A percentile compares a stretch with the other conserved stretches of the same genome.
Evolutionary conservation across 352 stramenopile genomes (phyloP).

Genomic region (Phytophthora syringae): DNA sequence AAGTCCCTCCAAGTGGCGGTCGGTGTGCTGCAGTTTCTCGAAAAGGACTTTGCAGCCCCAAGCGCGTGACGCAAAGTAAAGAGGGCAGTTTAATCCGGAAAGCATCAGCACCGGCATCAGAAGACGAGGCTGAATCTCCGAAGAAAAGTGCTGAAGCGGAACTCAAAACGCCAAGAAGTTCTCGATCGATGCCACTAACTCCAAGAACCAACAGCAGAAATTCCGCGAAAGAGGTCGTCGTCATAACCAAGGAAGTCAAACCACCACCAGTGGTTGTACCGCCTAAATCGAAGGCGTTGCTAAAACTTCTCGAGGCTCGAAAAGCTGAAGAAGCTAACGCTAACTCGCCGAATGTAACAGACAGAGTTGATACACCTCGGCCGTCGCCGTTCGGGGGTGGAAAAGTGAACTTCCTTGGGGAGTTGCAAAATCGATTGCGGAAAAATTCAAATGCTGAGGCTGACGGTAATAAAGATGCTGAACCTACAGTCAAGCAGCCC

Average conservation of each 20-base stretch:
- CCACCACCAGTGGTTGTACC: conserved; percentile 20
- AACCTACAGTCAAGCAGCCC: neutral
- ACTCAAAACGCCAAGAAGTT: conserved; percentile 13
- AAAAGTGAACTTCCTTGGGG: conserved; percentile 41
- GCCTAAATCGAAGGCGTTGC: conserved; percentile 61
- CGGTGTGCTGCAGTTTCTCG: conserved; percentile 68
- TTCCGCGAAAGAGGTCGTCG: neutral
- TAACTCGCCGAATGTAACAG: conserved; percentile 7
- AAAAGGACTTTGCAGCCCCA: conserved; percentile 77
- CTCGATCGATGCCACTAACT: conserved; percentile 5
- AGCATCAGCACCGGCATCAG: neutral
- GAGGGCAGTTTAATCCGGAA: conserved; percentile 7
- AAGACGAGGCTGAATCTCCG: neutral
- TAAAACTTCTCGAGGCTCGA: conserved; percentile 48
- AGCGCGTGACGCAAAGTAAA: conserved; percentile 28
- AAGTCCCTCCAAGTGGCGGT: conserved; percentile 66
- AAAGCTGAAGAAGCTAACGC: conserved; percentile 26
- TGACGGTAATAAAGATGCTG: neutral
- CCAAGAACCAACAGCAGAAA: conserved; percentile 8
- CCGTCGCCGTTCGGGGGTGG: conserved; percentile 28
- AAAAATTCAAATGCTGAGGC: conserved; percentile 8
- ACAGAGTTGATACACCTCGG: neutral
- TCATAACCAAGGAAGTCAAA: neutral
- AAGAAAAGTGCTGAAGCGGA: neutral
- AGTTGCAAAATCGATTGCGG: conserved; percentile 43